phyloP scores from a whole-genome alignment of 345 rosid genomes.

The Salix dunnii region DNA sequence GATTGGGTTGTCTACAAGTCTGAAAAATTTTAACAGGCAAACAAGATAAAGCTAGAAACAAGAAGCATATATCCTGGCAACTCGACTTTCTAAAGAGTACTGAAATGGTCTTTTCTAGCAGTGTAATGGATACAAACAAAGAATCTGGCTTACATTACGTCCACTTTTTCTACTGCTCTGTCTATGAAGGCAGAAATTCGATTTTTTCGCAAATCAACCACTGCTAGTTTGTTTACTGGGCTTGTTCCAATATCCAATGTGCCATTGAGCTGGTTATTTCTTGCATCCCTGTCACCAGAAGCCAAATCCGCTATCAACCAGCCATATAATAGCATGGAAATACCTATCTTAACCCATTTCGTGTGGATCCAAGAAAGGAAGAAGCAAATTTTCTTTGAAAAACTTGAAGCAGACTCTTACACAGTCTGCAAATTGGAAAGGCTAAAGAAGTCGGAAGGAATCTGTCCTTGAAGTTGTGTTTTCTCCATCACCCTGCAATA shows the following conservation, averaged over 20 bases:
- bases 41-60: background rate
- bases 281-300: slow-evolving; percentile 41
- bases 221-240: slow-evolving; percentile 40
- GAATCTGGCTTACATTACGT: slow-evolving; percentile 47
- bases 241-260: slow-evolving; percentile 49
- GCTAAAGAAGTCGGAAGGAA: slow-evolving; percentile 57
- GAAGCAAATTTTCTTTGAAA: background rate
- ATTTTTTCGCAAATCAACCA: slow-evolving; percentile 58
- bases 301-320: slow-evolving; percentile 4
- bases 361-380: background rate
- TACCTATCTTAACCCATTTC: background rate
- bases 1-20: slow-evolving; percentile 62
- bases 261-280: slow-evolving; percentile 45
- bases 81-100: background rate
- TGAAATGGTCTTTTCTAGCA: background rate
- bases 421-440: slow-evolving; percentile 55
- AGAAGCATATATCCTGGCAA: background rate
- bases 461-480: slow-evolving; percentile 42
- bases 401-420: slow-evolving; percentile 39
- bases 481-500: slow-evolving; percentile 59
- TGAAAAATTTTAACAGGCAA: slow-evolving; percentile 28
- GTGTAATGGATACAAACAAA: background rate
- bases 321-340: background rate
- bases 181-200: slow-evolving; percentile 25
- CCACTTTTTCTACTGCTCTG: slow-evolving; percentile 6